These are phyloP conservation scores for Glycine tomentella DNA, from an alignment of 306 rosid genomes.

Conservation along the genomic window DNA sequence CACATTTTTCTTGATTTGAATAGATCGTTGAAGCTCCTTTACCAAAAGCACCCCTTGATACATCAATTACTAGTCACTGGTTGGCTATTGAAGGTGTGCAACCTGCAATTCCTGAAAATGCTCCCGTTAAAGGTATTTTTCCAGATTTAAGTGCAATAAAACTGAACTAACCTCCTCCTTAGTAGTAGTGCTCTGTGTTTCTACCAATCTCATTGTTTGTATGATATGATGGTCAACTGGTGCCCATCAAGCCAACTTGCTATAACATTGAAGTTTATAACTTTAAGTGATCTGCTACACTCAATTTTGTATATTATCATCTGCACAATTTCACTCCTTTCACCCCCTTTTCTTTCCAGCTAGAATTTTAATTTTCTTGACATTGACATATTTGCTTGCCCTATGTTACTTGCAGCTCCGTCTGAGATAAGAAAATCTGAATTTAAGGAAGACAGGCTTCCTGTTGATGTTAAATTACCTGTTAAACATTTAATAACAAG, in stretches of 20 bases:
- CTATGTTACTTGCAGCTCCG: constrained; percentile 58
- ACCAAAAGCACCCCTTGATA: constrained; percentile 80
- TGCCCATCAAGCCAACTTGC: background rate
- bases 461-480: constrained; percentile 76
- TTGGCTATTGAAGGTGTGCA: constrained; percentile 96
- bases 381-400: constrained; percentile 36
- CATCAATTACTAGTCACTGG: constrained; percentile 81
- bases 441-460: constrained; percentile 76
- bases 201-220: background rate
- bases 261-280: constrained; percentile 12
- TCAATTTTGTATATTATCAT: constrained; percentile 31
- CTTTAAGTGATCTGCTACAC: constrained; percentile 19
- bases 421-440: constrained; percentile 71
- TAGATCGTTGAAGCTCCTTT: constrained; percentile 78
- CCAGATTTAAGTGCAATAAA: constrained; percentile 31
- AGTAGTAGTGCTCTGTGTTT: constrained; percentile 22
- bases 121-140: constrained; percentile 68
- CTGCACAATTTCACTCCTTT: constrained; percentile 3
- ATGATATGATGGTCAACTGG: constrained; percentile 1
- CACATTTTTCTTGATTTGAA: constrained; percentile 41
- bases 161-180: constrained; percentile 9
- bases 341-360: background rate
- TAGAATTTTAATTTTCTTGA: constrained; percentile 38
- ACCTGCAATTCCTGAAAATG: constrained; percentile 88
- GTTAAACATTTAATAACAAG: constrained; percentile 75